Percentiles rank a stretch among this genome's conserved stretches.
These are phyloP conservation scores for Nicotiana tomentosiformis DNA, from an alignment of 257 asterid genomes.

Conservation along the genomic window DNA sequence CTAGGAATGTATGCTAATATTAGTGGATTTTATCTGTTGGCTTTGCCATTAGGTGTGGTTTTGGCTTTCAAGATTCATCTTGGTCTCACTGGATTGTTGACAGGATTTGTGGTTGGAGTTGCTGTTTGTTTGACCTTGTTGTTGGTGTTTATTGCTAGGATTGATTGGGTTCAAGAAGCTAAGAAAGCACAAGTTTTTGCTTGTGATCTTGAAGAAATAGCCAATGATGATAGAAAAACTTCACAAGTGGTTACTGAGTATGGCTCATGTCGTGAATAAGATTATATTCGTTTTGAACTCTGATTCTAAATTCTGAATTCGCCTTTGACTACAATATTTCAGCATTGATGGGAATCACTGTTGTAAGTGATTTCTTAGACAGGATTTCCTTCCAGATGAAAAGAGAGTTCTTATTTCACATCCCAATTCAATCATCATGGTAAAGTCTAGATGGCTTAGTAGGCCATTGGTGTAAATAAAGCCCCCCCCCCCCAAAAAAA, in stretches of 20 bases:
- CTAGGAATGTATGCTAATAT: conserved; percentile 70
- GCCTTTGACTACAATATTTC: not conserved
- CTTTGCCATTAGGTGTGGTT: conserved; percentile 61
- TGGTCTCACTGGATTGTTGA: conserved; percentile 68
- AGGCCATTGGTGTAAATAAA: not conserved
- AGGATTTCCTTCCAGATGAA: not conserved
- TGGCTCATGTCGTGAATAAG: too few relatives aligned
- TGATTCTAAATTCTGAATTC: too few relatives aligned
- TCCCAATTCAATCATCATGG: not conserved
- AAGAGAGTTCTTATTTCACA: not conserved
- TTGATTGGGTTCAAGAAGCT: conserved; percentile 71
- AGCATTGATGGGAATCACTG: too few relatives aligned
- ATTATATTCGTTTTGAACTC: too few relatives aligned
- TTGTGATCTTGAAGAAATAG: conserved; percentile 9
- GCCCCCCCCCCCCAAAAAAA: not conserved
- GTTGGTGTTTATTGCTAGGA: conserved; percentile 48
- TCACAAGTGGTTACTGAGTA: not conserved
- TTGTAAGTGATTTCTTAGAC: not conserved
- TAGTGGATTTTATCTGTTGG: conserved; percentile 64
- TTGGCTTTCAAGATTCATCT: conserved; percentile 49
- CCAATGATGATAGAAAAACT: not conserved
- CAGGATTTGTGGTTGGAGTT: conserved; percentile 66
- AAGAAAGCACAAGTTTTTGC: conserved; percentile 38
- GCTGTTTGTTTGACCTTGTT: conserved; percentile 56
- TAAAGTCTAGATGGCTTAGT: not conserved